Conservation (phyloP, 768 basidiomycete genomes). For the Tulasnella sp. region DNA sequence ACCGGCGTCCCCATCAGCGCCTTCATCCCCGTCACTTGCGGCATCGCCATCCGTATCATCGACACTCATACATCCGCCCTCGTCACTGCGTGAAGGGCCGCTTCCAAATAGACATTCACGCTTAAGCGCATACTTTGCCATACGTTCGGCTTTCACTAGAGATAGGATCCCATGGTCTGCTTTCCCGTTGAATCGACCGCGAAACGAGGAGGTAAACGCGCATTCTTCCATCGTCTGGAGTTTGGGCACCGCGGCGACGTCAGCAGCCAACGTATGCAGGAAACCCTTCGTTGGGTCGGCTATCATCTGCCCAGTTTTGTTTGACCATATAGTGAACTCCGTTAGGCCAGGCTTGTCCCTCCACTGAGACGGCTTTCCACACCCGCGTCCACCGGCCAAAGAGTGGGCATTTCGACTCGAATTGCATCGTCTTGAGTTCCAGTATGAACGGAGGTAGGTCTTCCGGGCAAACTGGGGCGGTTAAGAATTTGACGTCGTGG, state of each 20-base stretch:
- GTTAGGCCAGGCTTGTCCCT: no score
- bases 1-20: not conserved
- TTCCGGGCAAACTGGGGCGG: not conserved
- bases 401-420: not conserved
- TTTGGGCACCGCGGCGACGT: not conserved
- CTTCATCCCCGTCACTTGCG: not conserved
- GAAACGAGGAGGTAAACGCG: not conserved
- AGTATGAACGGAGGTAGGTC: not conserved
- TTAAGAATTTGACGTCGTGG: not conserved
- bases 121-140: not conserved
- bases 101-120: no score
- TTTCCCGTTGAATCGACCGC: not conserved
- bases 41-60: not conserved
- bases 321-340: not conserved
- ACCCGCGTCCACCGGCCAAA: not conserved
- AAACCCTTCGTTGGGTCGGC: not conserved
- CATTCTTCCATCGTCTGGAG: not conserved
- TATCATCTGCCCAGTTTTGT: not conserved
- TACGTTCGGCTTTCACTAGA: not conserved
- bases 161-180: not conserved
- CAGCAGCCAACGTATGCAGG: not conserved
- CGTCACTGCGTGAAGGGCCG: no score
- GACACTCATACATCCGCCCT: not conserved
- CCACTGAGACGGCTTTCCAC: not conserved
- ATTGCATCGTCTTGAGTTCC: not conserved